Evolutionary conservation across 768 basidiomycete genomes (phyloP).

Genomic region (Lactarius sp.): DNA sequence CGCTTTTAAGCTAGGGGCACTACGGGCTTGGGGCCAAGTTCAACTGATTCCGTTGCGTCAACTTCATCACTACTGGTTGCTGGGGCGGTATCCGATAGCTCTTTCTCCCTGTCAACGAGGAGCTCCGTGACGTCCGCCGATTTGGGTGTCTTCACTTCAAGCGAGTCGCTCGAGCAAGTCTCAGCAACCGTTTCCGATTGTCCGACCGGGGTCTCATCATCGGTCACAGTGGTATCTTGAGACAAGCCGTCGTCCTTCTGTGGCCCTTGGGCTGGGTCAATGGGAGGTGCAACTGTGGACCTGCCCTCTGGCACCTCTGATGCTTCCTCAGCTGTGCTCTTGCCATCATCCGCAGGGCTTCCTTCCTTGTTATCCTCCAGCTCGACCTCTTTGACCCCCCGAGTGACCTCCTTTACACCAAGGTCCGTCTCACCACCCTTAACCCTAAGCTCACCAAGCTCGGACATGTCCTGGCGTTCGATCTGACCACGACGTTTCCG

Average conservation of each 20-base stretch:
- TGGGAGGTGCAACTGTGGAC: not conserved
- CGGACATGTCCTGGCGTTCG: conserved; percentile 21
- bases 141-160: not conserved
- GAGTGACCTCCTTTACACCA: conserved; percentile 65
- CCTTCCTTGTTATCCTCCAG: conserved; percentile 39
- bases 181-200: conserved; percentile 13
- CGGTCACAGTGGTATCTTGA: conserved; percentile 2
- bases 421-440: conserved; percentile 39
- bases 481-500: conserved; percentile 25
- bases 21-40: no score
- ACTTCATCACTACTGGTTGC: not conserved
- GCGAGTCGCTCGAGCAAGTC: not conserved
- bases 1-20: no score
- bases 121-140: not conserved
- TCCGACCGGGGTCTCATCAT: conserved; percentile 3
- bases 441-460: conserved; percentile 28
- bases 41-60: not conserved
- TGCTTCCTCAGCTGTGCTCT: not conserved
- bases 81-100: not conserved
- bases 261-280: not conserved
- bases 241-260: conserved; percentile 10
- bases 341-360: conserved; percentile 4
- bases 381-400: conserved; percentile 65
- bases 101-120: not conserved
- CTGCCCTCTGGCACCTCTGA: not conserved